These are phyloP conservation scores for Fomitiporia mediterranea DNA, from an alignment of 1,284 basidiomycete species.

Conservation along the genomic window DNA sequence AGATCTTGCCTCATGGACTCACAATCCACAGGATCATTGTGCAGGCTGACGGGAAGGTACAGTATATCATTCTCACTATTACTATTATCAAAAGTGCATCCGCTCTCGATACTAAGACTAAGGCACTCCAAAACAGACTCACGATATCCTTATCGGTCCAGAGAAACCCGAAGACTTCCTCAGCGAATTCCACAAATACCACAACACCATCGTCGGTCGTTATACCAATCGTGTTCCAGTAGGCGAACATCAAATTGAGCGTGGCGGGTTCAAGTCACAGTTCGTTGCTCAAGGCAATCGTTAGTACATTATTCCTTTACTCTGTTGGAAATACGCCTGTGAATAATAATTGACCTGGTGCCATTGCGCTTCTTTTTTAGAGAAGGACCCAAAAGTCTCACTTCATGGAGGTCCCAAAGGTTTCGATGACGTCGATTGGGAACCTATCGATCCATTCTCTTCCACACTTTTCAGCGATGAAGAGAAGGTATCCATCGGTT, in stretches of 20 bases:
- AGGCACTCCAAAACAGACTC: slow-evolving; percentile 40
- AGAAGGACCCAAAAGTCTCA: slow-evolving; percentile 59
- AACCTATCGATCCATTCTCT: slow-evolving; percentile 37
- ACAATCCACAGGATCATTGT: slow-evolving; percentile 63
- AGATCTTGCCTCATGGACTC: slow-evolving; percentile 63
- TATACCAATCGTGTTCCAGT: slow-evolving; percentile 69
- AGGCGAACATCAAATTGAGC: slow-evolving; percentile 47
- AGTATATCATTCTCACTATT: slow-evolving; percentile 23
- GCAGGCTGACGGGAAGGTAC: slow-evolving; percentile 57
- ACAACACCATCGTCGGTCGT: slow-evolving; percentile 66
- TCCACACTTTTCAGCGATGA: slow-evolving; percentile 52
- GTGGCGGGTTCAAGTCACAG: slow-evolving; percentile 46
- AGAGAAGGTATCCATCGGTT: slow-evolving; percentile 43
- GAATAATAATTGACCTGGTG: too few relatives aligned
- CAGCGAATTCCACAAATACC: slow-evolving; percentile 50
- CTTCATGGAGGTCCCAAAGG: slow-evolving; percentile 67
- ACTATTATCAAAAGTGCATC: background rate
- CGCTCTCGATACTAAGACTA: slow-evolving; percentile 8
- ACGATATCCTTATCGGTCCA: slow-evolving; percentile 71
- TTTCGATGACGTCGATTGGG: slow-evolving; percentile 56
- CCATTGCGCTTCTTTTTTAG: too few relatives aligned
- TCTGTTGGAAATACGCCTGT: too few relatives aligned
- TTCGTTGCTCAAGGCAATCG: slow-evolving; percentile 51
- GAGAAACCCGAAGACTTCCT: slow-evolving; percentile 56
- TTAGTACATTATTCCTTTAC: slow-evolving; percentile 27